These are phyloP conservation scores for Ceratobasidium sp. DNA, from an alignment of 1,284 basidiomycete species.

Conservation along the genomic window DNA sequence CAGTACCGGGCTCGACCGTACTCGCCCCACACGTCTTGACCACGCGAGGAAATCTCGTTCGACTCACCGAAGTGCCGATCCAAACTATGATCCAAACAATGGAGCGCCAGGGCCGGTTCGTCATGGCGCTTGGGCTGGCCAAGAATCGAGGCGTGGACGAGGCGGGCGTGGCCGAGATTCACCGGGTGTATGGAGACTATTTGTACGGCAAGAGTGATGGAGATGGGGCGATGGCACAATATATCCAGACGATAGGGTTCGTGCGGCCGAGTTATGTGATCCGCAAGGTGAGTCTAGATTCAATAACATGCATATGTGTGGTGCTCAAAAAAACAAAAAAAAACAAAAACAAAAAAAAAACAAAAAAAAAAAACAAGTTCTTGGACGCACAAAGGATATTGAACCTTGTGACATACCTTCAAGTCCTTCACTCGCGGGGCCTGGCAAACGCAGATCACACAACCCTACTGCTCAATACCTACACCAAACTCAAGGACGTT, in stretches of 20 bases:
- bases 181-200: slow-evolving; percentile 89
- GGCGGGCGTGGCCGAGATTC: slow-evolving; percentile 81
- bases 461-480: slow-evolving; percentile 93
- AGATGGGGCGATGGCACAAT: slow-evolving; percentile 92
- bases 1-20: slow-evolving; percentile 10
- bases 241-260: slow-evolving; percentile 86
- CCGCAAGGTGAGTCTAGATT: slow-evolving; percentile 76
- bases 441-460: slow-evolving; percentile 97
- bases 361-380: slow-evolving; percentile 80
- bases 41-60: slow-evolving; percentile 21
- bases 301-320: neutral
- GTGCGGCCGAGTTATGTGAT: slow-evolving; percentile 96
- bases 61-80: slow-evolving; percentile 27
- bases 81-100: slow-evolving; percentile 37
- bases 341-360: too few species aligned
- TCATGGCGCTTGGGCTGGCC: slow-evolving; percentile 66
- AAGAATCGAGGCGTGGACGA: slow-evolving; percentile 75
- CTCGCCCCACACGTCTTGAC: slow-evolving; percentile 32
- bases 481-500: slow-evolving; percentile 95
- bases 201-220: slow-evolving; percentile 91
- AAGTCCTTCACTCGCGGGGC: slow-evolving; percentile 89
- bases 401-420: slow-evolving; percentile 93
- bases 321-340: too few species aligned
- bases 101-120: slow-evolving; percentile 31
- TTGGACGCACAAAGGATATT: slow-evolving; percentile 95